Conservation (phyloP, 2,329 filamentous ascomycete genomes). For the Dactylonectria macrodidyma region DNA sequence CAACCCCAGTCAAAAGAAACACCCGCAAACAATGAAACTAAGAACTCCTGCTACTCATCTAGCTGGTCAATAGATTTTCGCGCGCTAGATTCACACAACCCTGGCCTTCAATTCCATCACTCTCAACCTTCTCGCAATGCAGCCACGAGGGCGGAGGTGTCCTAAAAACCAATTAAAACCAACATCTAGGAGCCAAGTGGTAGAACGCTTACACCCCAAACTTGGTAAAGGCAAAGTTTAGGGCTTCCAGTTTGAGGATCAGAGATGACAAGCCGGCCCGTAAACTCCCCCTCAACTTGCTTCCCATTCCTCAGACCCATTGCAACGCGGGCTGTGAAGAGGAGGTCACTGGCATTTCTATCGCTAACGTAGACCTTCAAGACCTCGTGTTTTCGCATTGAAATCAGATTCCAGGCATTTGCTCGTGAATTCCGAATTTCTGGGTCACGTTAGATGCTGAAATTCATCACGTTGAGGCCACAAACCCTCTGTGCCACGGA, state of each 20-base stretch:
- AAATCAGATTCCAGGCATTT: slow-evolving; percentile 9
- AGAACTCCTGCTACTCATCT: too few relatives aligned
- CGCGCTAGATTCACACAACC: not conserved
- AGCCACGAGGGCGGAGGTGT: slow-evolving; percentile 5
- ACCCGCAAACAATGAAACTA: too few relatives aligned
- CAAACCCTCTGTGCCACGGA: slow-evolving; percentile 2
- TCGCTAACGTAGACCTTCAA: slow-evolving; percentile 9
- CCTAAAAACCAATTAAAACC: not conserved
- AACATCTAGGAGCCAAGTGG: not conserved
- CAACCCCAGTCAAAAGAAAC: too few relatives aligned
- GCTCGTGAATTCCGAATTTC: slow-evolving; percentile 11
- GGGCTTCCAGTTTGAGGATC: not conserved
- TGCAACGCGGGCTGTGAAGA: slow-evolving; percentile 12
- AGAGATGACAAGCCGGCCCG: slow-evolving; percentile 3
- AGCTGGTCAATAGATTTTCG: not conserved
- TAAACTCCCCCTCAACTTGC: slow-evolving; percentile 16
- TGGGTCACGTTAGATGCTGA: not conserved
- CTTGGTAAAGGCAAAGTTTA: slow-evolving; percentile 11
- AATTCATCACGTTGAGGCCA: not conserved
- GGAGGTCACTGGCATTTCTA: not conserved
- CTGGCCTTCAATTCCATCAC: not conserved
- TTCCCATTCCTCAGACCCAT: slow-evolving; percentile 17
- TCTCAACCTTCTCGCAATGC: slow-evolving; percentile 1
- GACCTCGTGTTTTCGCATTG: slow-evolving; percentile 3
- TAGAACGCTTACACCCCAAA: slow-evolving; percentile 6